These are phyloP conservation scores for Hibiscus syriacus DNA, from an alignment of 345 rosid species.

Conservation along the genomic window DNA sequence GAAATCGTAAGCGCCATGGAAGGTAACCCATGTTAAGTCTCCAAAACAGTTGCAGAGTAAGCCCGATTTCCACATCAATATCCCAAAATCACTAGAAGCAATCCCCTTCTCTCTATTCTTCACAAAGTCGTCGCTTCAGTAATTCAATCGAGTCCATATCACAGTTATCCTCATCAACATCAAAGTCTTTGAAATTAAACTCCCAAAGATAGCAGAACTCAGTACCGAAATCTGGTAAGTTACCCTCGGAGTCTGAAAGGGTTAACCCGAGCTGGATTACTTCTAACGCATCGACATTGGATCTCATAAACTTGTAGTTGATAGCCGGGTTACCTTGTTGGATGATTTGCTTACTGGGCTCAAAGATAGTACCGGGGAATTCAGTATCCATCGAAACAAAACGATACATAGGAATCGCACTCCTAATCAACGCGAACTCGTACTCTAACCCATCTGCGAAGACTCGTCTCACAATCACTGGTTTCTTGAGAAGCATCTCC, in stretches of 20 bases:
- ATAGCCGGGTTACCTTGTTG: not conserved
- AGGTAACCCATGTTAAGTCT: not conserved
- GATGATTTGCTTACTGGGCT: not conserved
- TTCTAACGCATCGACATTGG: not conserved
- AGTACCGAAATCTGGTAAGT: not conserved
- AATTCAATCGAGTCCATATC: not conserved
- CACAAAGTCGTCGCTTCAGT: not conserved
- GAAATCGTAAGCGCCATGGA: conserved; percentile 4
- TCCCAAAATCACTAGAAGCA: not conserved
- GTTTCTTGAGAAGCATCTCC: not conserved
- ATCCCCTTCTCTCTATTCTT: not conserved
- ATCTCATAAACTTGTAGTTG: not conserved
- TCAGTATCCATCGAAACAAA: not conserved
- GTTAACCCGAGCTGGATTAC: not conserved
- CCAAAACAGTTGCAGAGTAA: not conserved
- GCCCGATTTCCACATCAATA: not conserved
- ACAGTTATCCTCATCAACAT: not conserved
- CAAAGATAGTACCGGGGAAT: not conserved
- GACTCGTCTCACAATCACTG: not conserved
- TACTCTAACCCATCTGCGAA: not conserved
- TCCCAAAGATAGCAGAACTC: not conserved
- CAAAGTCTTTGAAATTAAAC: conserved; percentile 8
- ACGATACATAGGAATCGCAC: not conserved
- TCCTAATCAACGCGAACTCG: not conserved
- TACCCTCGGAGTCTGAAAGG: not conserved